Conservation (phyloP, 1,284 basidiomycete species). For the Stereum hirsutum region DNA sequence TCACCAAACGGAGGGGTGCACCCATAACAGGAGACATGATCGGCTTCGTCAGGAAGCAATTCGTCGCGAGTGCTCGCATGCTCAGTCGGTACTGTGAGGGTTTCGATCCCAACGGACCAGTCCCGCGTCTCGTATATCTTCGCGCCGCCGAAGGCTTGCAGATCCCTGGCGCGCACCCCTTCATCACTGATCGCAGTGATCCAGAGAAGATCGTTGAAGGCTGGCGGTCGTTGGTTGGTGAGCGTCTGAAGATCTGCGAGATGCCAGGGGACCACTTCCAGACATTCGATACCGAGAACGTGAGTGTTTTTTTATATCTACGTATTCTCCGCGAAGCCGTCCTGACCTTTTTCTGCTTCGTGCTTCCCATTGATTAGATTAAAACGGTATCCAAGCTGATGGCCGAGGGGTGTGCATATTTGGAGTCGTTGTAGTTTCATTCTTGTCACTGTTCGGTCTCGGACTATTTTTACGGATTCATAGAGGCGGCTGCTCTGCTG, state of each 20-base stretch:
- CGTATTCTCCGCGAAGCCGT: too few relatives aligned
- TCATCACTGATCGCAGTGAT: conserved; percentile 40
- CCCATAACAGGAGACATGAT: conserved; percentile 9
- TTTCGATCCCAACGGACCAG: conserved; percentile 9
- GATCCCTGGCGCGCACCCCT: conserved; percentile 27
- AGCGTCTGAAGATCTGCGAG: conserved; percentile 33
- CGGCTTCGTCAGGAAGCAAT: conserved; percentile 25
- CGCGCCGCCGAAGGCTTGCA: conserved; percentile 33
- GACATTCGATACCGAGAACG: conserved; percentile 43
- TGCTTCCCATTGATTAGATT: too few relatives aligned
- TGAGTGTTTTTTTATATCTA: conserved; percentile 27
- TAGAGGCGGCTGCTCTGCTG: too few relatives aligned
- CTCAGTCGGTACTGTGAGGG: conserved; percentile 32
- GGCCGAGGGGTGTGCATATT: too few relatives aligned
- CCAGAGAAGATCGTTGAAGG: conserved; percentile 23
- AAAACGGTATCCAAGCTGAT: too few relatives aligned
- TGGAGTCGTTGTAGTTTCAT: too few relatives aligned
- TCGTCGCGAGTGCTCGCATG: conserved; percentile 31
- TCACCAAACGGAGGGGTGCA: conserved; percentile 11
- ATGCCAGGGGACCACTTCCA: conserved; percentile 63
- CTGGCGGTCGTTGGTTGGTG: conserved; percentile 38
- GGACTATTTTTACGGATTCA: too few relatives aligned
- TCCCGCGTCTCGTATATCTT: conserved; percentile 32
- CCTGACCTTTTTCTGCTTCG: too few relatives aligned
- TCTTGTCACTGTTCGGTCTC: too few relatives aligned